Conservation (phyloP, 1,284 basidiomycete genomes). For the Wallemia mellicola region DNA sequence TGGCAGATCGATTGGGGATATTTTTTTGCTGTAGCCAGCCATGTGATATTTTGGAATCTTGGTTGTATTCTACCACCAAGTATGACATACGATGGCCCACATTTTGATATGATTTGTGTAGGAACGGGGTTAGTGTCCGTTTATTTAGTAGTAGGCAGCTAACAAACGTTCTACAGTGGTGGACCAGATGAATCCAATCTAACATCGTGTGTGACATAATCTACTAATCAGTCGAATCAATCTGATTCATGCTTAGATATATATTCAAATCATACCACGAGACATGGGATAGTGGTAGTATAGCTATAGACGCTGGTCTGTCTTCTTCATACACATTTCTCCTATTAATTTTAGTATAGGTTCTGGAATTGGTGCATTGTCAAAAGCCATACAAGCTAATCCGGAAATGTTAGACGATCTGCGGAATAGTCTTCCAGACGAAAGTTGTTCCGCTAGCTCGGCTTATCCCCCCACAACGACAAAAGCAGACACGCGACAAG, state of each 20-base stretch:
- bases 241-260: not conserved
- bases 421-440: not conserved
- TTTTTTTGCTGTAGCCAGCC: not conserved
- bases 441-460: not conserved
- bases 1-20: not conserved
- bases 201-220: not conserved
- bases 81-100: not conserved
- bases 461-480: not conserved
- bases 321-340: not conserved
- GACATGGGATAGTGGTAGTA: not conserved
- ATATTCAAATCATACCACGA: not conserved
- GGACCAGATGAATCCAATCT: not conserved
- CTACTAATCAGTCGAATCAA: not conserved
- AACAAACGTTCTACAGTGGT: not conserved
- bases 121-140: not conserved
- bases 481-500: not conserved
- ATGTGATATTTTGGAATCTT: no score
- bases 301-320: not conserved
- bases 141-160: not conserved
- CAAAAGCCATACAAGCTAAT: not conserved
- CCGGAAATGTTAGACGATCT: not conserved
- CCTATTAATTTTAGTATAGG: not conserved
- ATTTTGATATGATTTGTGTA: not conserved
- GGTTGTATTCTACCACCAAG: no score
- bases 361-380: not conserved